These are phyloP conservation scores for Avena eriantha DNA, from an alignment of 176 grass and related monocot genomes.

Conservation along the genomic window DNA sequence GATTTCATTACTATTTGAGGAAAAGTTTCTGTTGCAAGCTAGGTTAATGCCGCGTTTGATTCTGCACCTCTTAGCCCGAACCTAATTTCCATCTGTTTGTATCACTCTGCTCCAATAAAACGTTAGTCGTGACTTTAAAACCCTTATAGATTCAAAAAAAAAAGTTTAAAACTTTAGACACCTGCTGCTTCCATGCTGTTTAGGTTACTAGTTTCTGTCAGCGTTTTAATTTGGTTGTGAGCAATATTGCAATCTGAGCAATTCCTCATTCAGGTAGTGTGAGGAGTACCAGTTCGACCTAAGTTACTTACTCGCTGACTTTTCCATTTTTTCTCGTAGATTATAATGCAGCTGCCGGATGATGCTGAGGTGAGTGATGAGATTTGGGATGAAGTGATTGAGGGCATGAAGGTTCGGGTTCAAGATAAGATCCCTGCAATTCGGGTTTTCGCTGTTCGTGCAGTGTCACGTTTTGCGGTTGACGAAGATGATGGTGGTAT, in stretches of 20 bases:
- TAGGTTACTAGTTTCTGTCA: background rate
- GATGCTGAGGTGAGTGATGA: conserved; percentile 85
- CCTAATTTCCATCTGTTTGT: background rate
- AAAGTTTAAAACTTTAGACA: background rate
- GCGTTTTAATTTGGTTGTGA: background rate
- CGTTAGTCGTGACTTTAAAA: background rate
- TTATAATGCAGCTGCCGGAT: conserved; percentile 77
- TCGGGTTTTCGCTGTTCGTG: conserved; percentile 69
- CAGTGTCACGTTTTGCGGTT: conserved; percentile 75
- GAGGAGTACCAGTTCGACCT: background rate
- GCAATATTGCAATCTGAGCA: background rate
- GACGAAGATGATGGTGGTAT: conserved; percentile 74
- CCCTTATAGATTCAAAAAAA: background rate
- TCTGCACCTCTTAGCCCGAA: background rate
- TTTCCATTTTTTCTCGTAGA: conserved; percentile 47
- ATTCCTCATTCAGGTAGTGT: background rate
- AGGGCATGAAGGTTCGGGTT: conserved; percentile 71
- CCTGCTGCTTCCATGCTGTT: background rate
- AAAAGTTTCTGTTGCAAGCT: background rate
- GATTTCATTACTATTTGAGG: background rate
- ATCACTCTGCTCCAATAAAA: conserved; percentile 12
- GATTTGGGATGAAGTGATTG: conserved; percentile 88
- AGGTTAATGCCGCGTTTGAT: background rate
- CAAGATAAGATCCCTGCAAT: conserved; percentile 80
- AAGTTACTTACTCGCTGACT: conserved; percentile 10